These are phyloP conservation scores for Melaleuca alternifolia DNA, from an alignment of 345 rosid genomes.

Conservation along the genomic window DNA sequence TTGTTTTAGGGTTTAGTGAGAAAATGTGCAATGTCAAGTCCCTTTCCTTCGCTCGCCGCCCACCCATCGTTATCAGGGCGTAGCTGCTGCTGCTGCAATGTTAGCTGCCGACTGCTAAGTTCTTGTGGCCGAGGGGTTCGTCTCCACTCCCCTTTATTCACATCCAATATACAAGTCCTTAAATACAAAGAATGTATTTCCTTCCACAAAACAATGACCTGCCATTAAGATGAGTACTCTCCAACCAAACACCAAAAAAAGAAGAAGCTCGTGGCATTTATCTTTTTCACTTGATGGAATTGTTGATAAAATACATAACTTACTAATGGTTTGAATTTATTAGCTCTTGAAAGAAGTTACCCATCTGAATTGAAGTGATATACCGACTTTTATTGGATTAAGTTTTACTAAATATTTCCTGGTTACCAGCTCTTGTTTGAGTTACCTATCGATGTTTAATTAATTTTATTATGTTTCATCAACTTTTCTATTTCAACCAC, in stretches of 20 bases:
- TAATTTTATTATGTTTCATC: neutral
- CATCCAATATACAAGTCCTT: too few relatives aligned
- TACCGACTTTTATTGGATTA: too few relatives aligned
- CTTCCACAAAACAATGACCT: neutral
- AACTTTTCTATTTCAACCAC: neutral
- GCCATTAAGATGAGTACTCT: neutral
- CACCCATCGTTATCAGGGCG: neutral
- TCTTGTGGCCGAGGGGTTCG: neutral
- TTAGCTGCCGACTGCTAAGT: neutral
- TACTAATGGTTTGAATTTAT: neutral
- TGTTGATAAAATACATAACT: neutral
- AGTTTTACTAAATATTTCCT: too few relatives aligned
- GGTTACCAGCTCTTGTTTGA: too few relatives aligned
- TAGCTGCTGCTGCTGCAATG: neutral
- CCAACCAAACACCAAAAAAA: neutral
- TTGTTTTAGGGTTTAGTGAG: neutral
- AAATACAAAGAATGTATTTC: neutral
- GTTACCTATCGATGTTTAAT: too few relatives aligned
- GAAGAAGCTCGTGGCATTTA: neutral
- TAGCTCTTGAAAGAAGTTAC: neutral
- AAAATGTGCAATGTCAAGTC: neutral
- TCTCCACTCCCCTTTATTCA: neutral
- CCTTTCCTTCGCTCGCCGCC: slow-evolving; percentile 1
- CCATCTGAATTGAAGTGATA: too few relatives aligned
- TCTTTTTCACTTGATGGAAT: neutral